phyloP scores from a whole-genome alignment of 2,329 filamentous ascomycete genomes.

The Neoarthrinium moseri region DNA sequence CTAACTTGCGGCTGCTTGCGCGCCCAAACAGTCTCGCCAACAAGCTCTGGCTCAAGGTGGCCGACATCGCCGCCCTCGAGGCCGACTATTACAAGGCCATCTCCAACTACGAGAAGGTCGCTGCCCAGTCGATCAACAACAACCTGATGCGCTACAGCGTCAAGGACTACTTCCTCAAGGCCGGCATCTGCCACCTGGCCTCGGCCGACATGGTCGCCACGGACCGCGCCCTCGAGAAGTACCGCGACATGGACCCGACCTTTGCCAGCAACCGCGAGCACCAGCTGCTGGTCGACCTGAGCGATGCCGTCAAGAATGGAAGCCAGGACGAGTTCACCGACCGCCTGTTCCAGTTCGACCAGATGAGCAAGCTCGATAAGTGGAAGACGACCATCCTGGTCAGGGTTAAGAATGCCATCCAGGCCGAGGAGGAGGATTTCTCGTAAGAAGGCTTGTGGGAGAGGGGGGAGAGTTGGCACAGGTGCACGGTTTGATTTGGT shows the following conservation, averaged over 20 bases:
- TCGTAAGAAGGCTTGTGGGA: constrained; percentile 17
- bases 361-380: constrained; percentile 90
- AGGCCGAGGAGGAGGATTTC: constrained; percentile 42
- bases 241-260: constrained; percentile 73
- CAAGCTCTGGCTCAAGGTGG: constrained; percentile 90
- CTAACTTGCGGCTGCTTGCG: no score
- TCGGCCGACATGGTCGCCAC: constrained; percentile 73
- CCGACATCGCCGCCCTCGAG: constrained; percentile 79
- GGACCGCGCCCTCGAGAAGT: constrained; percentile 77
- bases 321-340: constrained; percentile 84
- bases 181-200: constrained; percentile 84
- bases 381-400: constrained; percentile 92
- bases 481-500: background rate
- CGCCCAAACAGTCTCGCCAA: constrained; percentile 64
- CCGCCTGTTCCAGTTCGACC: constrained; percentile 85
- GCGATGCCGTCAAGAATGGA: constrained; percentile 70
- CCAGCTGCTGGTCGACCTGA: constrained; percentile 75
- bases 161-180: constrained; percentile 94
- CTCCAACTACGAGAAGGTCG: constrained; percentile 80
- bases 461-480: background rate
- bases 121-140: constrained; percentile 75
- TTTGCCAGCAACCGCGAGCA: constrained; percentile 79
- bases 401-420: constrained; percentile 80
- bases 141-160: constrained; percentile 92
- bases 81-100: constrained; percentile 83